Conservation (phyloP, 2,329 filamentous ascomycete genomes). For the Talaromyces rugulosus region DNA sequence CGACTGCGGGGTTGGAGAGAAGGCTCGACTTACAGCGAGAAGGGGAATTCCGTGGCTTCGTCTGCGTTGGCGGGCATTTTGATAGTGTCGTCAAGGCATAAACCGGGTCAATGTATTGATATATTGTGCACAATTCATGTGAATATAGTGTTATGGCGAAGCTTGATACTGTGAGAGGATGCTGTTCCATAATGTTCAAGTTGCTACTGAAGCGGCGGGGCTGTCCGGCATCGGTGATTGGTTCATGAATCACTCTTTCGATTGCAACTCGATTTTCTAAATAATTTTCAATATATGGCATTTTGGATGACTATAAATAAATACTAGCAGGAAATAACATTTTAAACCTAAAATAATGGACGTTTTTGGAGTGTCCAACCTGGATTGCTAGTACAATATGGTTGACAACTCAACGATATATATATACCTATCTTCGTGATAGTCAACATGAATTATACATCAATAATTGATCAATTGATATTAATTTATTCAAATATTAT, state of each 20-base stretch:
- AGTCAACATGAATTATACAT: too few species aligned
- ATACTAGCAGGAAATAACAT: not conserved
- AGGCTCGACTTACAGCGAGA: not conserved
- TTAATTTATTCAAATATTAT: too few species aligned
- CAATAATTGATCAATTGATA: too few species aligned
- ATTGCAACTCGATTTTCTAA: too few species aligned
- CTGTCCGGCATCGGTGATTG: not conserved
- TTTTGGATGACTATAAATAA: not conserved
- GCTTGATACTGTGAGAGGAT: not conserved
- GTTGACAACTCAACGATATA: too few species aligned
- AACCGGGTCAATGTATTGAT: not conserved
- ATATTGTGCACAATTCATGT: not conserved
- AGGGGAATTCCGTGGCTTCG: conserved; percentile 47
- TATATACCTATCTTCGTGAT: too few species aligned
- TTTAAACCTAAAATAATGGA: too few species aligned
- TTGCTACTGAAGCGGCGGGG: too few species aligned
- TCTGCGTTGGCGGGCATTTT: conserved; percentile 42
- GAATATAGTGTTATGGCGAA: not conserved
- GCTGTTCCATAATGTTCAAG: not conserved
- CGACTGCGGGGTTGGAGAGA: not conserved
- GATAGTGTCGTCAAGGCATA: not conserved
- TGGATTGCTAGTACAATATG: too few species aligned
- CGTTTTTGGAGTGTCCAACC: too few species aligned
- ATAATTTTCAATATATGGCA: not conserved
- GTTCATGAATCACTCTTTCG: not conserved